phyloP scores from a whole-genome alignment of 176 grass and related monocot genomes.

The Aegilops sharonensis region DNA sequence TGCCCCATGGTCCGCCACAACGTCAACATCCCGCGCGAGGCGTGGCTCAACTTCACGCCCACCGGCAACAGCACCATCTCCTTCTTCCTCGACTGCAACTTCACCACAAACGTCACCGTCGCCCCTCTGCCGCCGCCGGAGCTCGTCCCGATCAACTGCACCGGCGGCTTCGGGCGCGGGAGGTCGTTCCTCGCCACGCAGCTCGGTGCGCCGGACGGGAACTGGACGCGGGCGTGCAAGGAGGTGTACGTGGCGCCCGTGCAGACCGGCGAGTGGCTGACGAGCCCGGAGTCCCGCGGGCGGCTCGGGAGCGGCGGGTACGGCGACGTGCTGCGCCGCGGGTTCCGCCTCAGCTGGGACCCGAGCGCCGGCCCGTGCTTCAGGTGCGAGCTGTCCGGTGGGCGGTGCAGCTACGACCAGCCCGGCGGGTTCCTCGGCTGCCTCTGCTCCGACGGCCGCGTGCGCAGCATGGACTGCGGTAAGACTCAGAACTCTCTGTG shows the following conservation, averaged over 20 bases:
- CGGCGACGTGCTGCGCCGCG: constrained; percentile 4
- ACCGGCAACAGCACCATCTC: constrained; percentile 14
- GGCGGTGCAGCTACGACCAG: constrained; percentile 40
- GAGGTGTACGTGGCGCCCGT: constrained; percentile 22
- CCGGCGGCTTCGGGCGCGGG: not conserved
- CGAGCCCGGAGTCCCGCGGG: fast-evolving
- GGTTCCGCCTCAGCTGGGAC: constrained; percentile 54
- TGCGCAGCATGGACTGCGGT: not conserved
- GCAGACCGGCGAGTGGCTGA: not conserved
- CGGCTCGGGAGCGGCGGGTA: not conserved
- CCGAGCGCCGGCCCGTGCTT: constrained; percentile 2
- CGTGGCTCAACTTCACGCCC: constrained; percentile 29
- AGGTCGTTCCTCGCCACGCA: not conserved
- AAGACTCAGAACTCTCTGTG: not conserved
- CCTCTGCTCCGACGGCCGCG: constrained; percentile 42
- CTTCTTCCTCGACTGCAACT: constrained; percentile 36
- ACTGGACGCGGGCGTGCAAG: not conserved
- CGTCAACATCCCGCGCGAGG: not conserved
- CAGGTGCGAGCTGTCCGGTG: not conserved
- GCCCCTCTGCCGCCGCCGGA: fast-evolving
- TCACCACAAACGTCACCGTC: no score
- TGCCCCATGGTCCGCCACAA: constrained; percentile 41
- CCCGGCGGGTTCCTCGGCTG: constrained; percentile 23
- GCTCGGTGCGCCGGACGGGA: not conserved
- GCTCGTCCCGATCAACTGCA: not conserved